Conservation (phyloP, 1,284 basidiomycete genomes). For the Irpex sp. region DNA sequence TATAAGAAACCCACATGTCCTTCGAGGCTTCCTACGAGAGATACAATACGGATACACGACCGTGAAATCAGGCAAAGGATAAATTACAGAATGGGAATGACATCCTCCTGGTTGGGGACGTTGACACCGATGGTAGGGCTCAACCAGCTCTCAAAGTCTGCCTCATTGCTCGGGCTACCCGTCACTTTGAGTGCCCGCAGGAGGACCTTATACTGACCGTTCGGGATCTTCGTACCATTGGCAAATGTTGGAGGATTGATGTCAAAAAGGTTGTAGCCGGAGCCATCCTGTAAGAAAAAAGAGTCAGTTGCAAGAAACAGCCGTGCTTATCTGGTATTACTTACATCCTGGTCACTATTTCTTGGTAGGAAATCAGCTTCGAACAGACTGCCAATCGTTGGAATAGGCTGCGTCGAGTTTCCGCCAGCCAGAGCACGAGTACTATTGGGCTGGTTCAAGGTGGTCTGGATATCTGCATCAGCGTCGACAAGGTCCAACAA, state of each 20-base stretch:
- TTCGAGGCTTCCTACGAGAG: neutral
- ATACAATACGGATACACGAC: neutral
- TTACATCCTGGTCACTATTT: slow-evolving; percentile 33
- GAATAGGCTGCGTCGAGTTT: slow-evolving; percentile 26
- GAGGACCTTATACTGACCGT: slow-evolving; percentile 58
- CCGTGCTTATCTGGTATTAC: slow-evolving; percentile 14
- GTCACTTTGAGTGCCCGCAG: slow-evolving; percentile 58
- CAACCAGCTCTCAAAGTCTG: slow-evolving; percentile 58
- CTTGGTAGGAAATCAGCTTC: slow-evolving; percentile 34
- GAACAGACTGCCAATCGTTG: slow-evolving; percentile 37
- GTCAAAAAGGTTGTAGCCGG: slow-evolving; percentile 35
- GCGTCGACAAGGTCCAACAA: slow-evolving; percentile 41
- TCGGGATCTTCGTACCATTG: slow-evolving; percentile 57
- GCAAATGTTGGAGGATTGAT: slow-evolving; percentile 41
- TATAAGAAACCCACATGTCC: neutral
- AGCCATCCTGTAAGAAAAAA: slow-evolving; percentile 23
- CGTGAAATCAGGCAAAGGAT: neutral
- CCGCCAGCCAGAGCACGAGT: neutral
- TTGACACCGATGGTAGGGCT: slow-evolving; percentile 35
- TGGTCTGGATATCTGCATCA: slow-evolving; percentile 24
- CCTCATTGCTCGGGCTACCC: slow-evolving; percentile 46
- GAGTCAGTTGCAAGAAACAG: slow-evolving; percentile 7
- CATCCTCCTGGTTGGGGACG: slow-evolving; percentile 6
- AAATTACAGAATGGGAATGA: neutral
- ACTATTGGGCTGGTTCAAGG: slow-evolving; percentile 25